Evolutionary conservation across 176 grass and related monocot species (phyloP), one percentile per base, ranked within the genome.

Genomic region (Bothriochloa decipiens): DNA sequence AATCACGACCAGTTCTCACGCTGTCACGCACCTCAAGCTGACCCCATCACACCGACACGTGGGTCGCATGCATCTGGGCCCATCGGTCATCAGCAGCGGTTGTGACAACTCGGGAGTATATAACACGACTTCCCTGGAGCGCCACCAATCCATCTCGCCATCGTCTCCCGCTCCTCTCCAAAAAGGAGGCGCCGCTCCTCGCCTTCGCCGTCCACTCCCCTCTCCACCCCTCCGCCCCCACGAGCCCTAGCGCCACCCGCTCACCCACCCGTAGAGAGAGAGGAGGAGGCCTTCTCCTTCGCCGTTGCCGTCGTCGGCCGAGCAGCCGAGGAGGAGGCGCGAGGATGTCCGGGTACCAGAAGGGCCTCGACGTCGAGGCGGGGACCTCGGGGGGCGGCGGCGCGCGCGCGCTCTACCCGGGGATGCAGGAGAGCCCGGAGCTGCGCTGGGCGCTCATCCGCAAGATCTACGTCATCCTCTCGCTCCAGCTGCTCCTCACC

Each of bases 371-470:
- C 62, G 50, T 90, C 63, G 89, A 97, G 89, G 80, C 83, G 75
- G 91, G 89, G 68, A 52, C 89, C 27, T 84, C 86, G 8, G 73
- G 71, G 18, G 83, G 20, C 69, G 11, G 66, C 12, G 20, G 68
- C 12, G 14, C 63, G 72, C 45, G 82, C 55, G 73, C 20, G 72
- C 70, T 94, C 11, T 97, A 94, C 88, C 92, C 95, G 20, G 88
- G 83, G 84, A 92, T 92, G 92, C 52, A 72, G 73, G 95, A 92
- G 92, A 91, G 86, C 66, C 84, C 84, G 3, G 92, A 94, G 57
- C 50, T 94, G 68, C 78, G 92, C 26, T 97, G 95, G 95, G 92
- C 90, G 28, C 93, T 97, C 82, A 92, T 97, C 84, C 81, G 92
- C 37, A 97, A 97, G 88, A 90, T 94, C 77, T 97, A 94, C 81